Evolutionary conservation across 306 rosid species (phyloP).

Genomic region (Astragalus membranaceus): DNA sequence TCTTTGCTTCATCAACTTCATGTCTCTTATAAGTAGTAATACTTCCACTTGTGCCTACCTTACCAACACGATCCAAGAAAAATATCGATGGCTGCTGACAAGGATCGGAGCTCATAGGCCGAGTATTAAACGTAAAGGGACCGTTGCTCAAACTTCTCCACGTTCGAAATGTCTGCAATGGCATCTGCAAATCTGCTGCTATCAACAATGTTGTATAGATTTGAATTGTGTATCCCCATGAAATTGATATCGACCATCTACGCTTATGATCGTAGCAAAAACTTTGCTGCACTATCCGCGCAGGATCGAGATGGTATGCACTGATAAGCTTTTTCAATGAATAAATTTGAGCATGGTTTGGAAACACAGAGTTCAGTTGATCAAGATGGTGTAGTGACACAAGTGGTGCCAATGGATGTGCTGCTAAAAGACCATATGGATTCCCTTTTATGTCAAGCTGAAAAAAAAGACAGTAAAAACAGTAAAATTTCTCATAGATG

Average conservation of each 20-base stretch:
- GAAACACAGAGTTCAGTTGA: conserved; percentile 48
- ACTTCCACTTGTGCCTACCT: conserved; percentile 44
- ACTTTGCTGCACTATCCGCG: conserved; percentile 65
- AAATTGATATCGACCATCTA: conserved; percentile 66
- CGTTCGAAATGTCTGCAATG: conserved; percentile 69
- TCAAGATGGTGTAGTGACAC: conserved; percentile 90
- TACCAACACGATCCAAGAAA: conserved; percentile 39
- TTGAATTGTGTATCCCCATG: conserved; percentile 93
- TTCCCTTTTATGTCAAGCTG: conserved; percentile 82
- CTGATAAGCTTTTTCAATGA: conserved; percentile 44
- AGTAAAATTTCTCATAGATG: not conserved
- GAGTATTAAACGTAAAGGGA: conserved; percentile 81
- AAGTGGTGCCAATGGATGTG: conserved; percentile 81
- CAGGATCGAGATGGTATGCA: conserved; percentile 60
- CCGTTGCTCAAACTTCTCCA: conserved; percentile 74
- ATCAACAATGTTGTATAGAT: conserved; percentile 46
- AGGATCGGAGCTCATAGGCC: conserved; percentile 59
- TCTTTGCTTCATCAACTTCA: conserved; percentile 5
- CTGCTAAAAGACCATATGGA: conserved; percentile 73
- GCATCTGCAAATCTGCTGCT: conserved; percentile 49
- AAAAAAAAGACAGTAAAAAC: not conserved
- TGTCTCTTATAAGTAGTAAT: conserved; percentile 44
- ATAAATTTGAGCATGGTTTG: conserved; percentile 38
- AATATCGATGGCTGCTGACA: conserved; percentile 52
- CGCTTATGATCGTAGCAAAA: conserved; percentile 54